Evolutionary conservation across 768 basidiomycete species (phyloP).

Genomic region (Termitomyces sp.): DNA sequence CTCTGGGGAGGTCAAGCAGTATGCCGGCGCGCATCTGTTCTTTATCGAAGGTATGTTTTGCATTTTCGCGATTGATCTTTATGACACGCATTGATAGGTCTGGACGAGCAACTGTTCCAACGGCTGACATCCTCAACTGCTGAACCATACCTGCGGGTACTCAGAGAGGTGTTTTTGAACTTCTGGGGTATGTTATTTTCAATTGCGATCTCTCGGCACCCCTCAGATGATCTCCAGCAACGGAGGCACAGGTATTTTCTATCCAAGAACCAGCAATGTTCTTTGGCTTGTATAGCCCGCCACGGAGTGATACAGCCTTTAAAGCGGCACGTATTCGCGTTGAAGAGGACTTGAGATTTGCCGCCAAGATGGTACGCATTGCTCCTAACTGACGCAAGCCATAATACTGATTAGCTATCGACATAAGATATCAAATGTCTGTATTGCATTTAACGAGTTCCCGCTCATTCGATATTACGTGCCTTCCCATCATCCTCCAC

Average conservation of each 20-base stretch:
- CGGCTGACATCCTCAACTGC: constrained; percentile 71
- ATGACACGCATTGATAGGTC: constrained; percentile 37
- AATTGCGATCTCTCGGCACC: neutral
- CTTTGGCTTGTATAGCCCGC: constrained; percentile 86
- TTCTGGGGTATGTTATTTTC: constrained; percentile 69
- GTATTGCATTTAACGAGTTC: constrained; percentile 86
- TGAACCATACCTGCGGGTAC: constrained; percentile 64
- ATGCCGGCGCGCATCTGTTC: constrained; percentile 84
- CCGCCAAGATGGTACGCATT: constrained; percentile 56
- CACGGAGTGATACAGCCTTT: constrained; percentile 61
- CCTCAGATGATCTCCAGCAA: constrained; percentile 39
- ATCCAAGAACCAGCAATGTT: constrained; percentile 73
- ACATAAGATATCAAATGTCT: constrained; percentile 76
- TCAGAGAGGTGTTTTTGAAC: constrained; percentile 89
- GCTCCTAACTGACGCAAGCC: neutral
- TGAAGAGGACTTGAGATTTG: constrained; percentile 81
- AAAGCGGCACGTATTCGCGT: constrained; percentile 67
- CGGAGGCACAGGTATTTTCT: constrained; percentile 84
- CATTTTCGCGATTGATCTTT: neutral
- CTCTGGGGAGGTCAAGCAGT: constrained; percentile 48
- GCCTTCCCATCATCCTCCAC: constrained; percentile 73
- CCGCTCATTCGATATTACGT: constrained; percentile 92
- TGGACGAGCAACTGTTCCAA: constrained; percentile 74
- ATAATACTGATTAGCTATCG: neutral
- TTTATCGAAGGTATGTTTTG: constrained; percentile 71